A percentile compares a stretch with the other conserved stretches of the same genome.
Conservation (phyloP, 2,329 filamentous ascomycete species). For the Mycosphaerella sp. region DNA sequence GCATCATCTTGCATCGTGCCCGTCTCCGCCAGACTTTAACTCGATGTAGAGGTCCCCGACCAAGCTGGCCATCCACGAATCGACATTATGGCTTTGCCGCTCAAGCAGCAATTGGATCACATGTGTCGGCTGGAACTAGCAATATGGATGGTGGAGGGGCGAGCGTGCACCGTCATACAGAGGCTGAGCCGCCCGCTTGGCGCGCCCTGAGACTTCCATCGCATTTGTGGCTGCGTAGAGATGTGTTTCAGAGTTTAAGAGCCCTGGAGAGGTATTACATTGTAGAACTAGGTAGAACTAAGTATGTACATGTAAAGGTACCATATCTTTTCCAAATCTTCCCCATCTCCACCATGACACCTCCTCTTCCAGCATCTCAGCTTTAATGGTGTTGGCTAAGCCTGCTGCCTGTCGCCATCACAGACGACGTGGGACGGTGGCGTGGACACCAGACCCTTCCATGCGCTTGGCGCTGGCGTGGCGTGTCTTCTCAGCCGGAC, state of each 20-base stretch:
- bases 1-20: not conserved
- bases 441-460: not conserved
- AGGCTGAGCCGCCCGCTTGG: not conserved
- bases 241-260: no score
- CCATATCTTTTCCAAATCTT: no score
- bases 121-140: not conserved
- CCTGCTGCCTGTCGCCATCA: no score
- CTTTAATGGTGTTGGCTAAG: no score
- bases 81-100: slow-evolving; percentile 5
- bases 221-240: no score
- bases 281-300: no score
- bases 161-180: not conserved
- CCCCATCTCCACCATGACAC: no score
- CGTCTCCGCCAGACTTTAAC: not conserved
- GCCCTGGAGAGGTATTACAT: no score
- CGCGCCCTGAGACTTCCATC: no score
- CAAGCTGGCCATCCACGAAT: slow-evolving; percentile 3
- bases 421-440: not conserved
- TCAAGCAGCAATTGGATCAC: not conserved
- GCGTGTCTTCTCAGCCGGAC: not conserved
- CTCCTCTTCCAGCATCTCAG: no score
- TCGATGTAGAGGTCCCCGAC: not conserved
- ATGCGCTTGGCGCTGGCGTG: not conserved
- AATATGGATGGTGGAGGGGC: not conserved
- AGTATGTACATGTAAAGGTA: no score